phyloP scores from a whole-genome alignment of 768 basidiomycete genomes.

The Clitopilus hobsonii region DNA sequence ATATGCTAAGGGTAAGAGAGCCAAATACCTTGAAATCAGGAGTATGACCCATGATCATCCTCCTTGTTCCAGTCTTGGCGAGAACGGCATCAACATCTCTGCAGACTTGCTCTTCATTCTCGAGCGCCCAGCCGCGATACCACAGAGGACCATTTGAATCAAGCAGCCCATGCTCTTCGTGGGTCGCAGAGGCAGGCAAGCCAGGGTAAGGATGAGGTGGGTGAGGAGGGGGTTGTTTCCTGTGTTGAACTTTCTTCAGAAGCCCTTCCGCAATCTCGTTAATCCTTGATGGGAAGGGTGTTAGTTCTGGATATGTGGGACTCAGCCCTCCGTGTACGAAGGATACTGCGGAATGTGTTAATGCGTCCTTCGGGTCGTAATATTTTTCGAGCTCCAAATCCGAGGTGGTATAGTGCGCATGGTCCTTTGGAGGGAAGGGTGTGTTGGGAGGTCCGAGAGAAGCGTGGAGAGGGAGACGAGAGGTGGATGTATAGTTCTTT shows the following conservation, averaged over 20 bases:
- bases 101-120: conserved; percentile 67
- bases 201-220: conserved; percentile 76
- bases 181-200: conserved; percentile 57
- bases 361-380: conserved; percentile 34
- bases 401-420: conserved; percentile 14
- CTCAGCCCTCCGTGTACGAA: conserved; percentile 94
- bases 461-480: conserved; percentile 77
- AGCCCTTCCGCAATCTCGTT: conserved; percentile 72
- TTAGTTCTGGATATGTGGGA: conserved; percentile 66
- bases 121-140: conserved; percentile 92
- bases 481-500: conserved; percentile 75
- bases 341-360: conserved; percentile 79
- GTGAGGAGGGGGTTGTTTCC: conserved; percentile 68
- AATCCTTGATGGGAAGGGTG: conserved; percentile 81
- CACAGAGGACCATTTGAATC: conserved; percentile 80
- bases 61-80: conserved; percentile 69
- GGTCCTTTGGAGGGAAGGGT: conserved; percentile 40
- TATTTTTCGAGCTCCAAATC: conserved; percentile 14
- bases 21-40: conserved; percentile 70
- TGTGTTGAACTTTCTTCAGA: conserved; percentile 63
- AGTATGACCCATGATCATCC: conserved; percentile 97
- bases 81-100: conserved; percentile 66
- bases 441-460: conserved; percentile 65
- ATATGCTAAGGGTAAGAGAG: conserved; percentile 2
- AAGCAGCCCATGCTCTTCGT: conserved; percentile 70